Percentiles rank a stretch among this genome's conserved stretches.
These are phyloP conservation scores for Mycena haematopus DNA, from an alignment of 768 basidiomycete species.

Conservation along the genomic window DNA sequence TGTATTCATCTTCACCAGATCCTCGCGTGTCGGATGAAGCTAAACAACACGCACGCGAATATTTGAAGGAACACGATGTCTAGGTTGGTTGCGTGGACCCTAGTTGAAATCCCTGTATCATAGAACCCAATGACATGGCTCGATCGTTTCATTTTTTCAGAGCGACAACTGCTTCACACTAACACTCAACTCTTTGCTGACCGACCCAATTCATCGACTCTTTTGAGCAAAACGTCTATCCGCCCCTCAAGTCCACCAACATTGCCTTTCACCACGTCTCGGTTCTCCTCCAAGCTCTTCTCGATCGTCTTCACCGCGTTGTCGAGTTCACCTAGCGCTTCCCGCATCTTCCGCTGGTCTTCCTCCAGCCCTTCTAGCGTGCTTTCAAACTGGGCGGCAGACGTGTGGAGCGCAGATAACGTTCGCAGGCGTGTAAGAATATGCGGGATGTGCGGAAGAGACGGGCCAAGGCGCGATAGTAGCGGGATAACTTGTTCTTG, in stretches of 20 bases:
- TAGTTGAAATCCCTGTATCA: not conserved
- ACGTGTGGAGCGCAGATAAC: constrained; percentile 79
- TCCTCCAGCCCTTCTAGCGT: constrained; percentile 72
- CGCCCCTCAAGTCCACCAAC: constrained; percentile 70
- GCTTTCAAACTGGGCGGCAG: constrained; percentile 78
- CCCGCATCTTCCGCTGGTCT: constrained; percentile 70
- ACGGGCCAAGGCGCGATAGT: constrained; percentile 72
- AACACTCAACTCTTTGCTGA: not conserved
- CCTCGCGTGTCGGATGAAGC: constrained; percentile 54
- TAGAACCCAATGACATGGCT: not conserved
- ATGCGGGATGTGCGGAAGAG: constrained; percentile 85
- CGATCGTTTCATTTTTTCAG: too few species aligned
- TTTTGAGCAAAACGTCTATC: constrained; percentile 46
- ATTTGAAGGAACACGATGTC: constrained; percentile 40
- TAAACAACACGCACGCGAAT: constrained; percentile 54
- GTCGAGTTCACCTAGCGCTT: constrained; percentile 69
- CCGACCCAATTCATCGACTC: constrained; percentile 49
- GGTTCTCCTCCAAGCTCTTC: constrained; percentile 77
- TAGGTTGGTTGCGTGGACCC: not conserved
- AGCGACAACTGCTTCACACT: too few species aligned
- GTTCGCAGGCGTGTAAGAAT: constrained; percentile 89
- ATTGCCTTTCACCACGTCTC: constrained; percentile 72
- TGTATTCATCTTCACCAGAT: constrained; percentile 37
- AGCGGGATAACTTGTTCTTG: constrained; percentile 73
- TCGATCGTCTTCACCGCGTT: constrained; percentile 77